A percentile compares a stretch with the other conserved stretches of the same genome.
phyloP scores from a whole-genome alignment of 2,329 filamentous ascomycete genomes.

The Talaromyces sp. region DNA sequence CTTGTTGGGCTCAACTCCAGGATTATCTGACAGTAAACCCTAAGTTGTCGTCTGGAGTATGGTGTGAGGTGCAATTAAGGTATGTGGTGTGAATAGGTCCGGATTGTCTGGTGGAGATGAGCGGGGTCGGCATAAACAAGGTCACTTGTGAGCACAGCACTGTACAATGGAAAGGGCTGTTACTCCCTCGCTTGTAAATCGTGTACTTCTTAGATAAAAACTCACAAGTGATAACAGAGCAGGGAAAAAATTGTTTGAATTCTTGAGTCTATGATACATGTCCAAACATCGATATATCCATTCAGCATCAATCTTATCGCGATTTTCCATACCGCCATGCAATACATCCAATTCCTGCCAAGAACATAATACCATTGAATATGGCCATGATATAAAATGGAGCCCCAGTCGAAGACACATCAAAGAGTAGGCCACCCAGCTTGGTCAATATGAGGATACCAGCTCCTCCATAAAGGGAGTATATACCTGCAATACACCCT shows the following conservation, averaged over 20 bases:
- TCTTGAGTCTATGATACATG: not conserved
- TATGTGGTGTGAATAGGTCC: constrained; percentile 3
- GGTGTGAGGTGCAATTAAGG: not conserved
- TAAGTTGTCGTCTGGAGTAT: not conserved
- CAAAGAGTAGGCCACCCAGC: constrained; percentile 80
- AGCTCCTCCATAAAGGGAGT: constrained; percentile 82
- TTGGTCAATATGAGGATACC: constrained; percentile 92
- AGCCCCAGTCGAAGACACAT: constrained; percentile 64
- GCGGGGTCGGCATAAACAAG: not conserved
- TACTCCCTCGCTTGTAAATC: not conserved
- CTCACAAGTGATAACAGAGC: not conserved
- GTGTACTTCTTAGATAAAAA: not conserved
- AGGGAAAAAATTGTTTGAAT: no score
- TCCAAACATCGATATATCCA: not conserved
- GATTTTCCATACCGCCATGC: constrained; percentile 9
- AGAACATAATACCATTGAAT: constrained; percentile 72
- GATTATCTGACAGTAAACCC: not conserved
- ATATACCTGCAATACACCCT: constrained; percentile 90
- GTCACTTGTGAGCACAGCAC: not conserved
- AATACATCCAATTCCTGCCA: constrained; percentile 28
- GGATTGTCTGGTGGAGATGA: not conserved
- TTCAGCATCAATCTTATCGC: not conserved
- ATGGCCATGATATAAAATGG: constrained; percentile 93
- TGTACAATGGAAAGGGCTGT: not conserved
- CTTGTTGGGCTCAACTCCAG: not conserved